These are phyloP conservation scores for Diutina sp. DNA, from an alignment of 1,139 yeast genomes.

Conservation along the genomic window DNA sequence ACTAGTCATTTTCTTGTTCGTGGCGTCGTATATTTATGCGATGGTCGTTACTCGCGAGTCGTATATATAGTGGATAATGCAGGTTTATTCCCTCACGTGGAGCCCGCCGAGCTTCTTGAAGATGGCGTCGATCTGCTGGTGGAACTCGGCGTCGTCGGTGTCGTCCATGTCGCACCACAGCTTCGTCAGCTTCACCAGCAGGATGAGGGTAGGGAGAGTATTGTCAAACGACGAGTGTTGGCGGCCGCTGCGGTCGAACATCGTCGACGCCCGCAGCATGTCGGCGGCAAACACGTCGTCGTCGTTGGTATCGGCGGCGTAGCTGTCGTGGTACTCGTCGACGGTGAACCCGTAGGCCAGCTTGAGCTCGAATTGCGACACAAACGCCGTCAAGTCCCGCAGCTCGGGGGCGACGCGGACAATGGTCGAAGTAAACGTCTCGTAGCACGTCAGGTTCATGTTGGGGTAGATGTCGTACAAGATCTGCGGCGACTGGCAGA, in stretches of 20 bases:
- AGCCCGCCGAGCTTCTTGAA: not conserved
- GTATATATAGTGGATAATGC: not conserved
- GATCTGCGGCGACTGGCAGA: conserved; percentile 20
- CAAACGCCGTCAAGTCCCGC: conserved; percentile 18
- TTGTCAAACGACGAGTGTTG: not conserved
- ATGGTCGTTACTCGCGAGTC: not conserved
- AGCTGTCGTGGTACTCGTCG: conserved; percentile 2
- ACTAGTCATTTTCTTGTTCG: not conserved
- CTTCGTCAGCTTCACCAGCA: conserved; percentile 8
- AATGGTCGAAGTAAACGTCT: conserved; percentile 20
- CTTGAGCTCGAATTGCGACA: conserved; percentile 15
- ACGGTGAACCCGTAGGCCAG: conserved; percentile 20
- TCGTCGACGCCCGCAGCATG: not conserved
- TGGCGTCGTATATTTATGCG: too few relatives aligned
- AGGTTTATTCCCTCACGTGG: not conserved
- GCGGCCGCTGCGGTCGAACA: not conserved
- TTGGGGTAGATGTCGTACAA: conserved; percentile 30
- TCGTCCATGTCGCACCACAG: conserved; percentile 27
- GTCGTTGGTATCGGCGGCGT: not conserved
- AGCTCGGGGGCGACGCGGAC: conserved; percentile 20
- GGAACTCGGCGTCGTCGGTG: conserved; percentile 8
- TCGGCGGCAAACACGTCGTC: conserved; percentile 3
- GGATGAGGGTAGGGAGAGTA: conserved; percentile 4
- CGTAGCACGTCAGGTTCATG: conserved; percentile 24
- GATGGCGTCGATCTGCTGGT: conserved; percentile 2